Evolutionary conservation across 805 yeast species (phyloP).

Genomic region (Peterozyma toletana): DNA sequence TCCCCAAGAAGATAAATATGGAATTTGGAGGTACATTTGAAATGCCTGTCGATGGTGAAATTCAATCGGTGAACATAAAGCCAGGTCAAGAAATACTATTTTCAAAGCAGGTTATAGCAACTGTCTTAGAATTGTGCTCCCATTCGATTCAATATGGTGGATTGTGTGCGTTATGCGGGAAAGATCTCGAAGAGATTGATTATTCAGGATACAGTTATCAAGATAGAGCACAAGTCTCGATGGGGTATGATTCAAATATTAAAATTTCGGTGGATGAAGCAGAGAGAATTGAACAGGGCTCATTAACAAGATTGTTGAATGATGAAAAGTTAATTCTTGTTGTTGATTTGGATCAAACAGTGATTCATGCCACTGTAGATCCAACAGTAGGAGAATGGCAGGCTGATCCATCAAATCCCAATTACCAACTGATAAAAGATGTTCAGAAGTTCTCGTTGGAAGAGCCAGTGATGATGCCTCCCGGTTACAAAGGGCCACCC

Average conservation of each 20-base stretch:
- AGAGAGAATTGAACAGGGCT: conserved; percentile 63
- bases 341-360: conserved; percentile 95
- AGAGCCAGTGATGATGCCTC: conserved; percentile 61
- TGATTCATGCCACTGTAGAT: conserved; percentile 95
- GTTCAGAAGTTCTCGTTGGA: conserved; percentile 71
- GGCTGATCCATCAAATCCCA: conserved; percentile 76
- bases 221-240: conserved; percentile 75
- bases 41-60: conserved; percentile 70
- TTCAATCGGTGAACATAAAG: conserved; percentile 41
- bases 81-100: conserved; percentile 58
- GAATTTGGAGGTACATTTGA: conserved; percentile 76
- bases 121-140: conserved; percentile 74
- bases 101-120: conserved; percentile 35
- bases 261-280: conserved; percentile 86
- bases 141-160: conserved; percentile 95
- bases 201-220: conserved; percentile 62
- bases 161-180: conserved; percentile 88
- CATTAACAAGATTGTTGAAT: conserved; percentile 51
- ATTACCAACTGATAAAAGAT: conserved; percentile 76
- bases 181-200: conserved; percentile 65
- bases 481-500: conserved; percentile 52
- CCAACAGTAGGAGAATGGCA: conserved; percentile 98
- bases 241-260: conserved; percentile 72
- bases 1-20: conserved; percentile 33
- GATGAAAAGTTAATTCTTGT: conserved; percentile 77